Conservation (phyloP, 345 rosid genomes). For the Rubroshorea leprosula region DNA sequence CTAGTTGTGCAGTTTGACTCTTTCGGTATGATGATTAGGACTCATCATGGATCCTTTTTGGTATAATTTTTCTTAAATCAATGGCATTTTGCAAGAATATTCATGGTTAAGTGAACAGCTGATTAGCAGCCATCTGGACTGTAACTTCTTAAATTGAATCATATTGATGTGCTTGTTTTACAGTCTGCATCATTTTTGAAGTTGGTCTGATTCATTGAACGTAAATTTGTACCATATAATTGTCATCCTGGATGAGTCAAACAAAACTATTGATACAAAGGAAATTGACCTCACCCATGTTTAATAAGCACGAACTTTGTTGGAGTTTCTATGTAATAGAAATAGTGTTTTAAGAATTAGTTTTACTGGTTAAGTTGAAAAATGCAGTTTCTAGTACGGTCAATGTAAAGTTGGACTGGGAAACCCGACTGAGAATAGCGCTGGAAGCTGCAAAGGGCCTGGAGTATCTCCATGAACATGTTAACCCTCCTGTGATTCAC, state of each 20-base stretch:
- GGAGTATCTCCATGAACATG: conserved; percentile 77
- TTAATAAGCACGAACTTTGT: too few species aligned
- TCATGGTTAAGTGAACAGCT: neutral
- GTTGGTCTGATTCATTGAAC: neutral
- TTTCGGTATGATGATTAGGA: neutral
- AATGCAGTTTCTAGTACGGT: conserved; percentile 48
- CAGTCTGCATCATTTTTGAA: neutral
- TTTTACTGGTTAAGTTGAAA: conserved; percentile 3
- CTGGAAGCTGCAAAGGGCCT: conserved; percentile 80
- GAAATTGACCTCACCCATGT: too few species aligned
- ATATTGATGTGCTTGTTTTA: neutral
- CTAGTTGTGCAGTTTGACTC: neutral
- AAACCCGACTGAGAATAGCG: conserved; percentile 68
- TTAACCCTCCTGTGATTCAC: conserved; percentile 68
- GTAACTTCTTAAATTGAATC: neutral
- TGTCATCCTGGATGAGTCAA: neutral
- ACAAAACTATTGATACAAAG: too few species aligned
- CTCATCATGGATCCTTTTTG: neutral
- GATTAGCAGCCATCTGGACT: neutral
- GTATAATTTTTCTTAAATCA: neutral
- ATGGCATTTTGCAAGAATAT: neutral
- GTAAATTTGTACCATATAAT: neutral
- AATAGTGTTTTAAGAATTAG: neutral
- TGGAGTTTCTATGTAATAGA: neutral
- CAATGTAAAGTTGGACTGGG: conserved; percentile 52